Conservation (phyloP, 139 green algal species). For the Diplosphaera chodatii region DNA sequence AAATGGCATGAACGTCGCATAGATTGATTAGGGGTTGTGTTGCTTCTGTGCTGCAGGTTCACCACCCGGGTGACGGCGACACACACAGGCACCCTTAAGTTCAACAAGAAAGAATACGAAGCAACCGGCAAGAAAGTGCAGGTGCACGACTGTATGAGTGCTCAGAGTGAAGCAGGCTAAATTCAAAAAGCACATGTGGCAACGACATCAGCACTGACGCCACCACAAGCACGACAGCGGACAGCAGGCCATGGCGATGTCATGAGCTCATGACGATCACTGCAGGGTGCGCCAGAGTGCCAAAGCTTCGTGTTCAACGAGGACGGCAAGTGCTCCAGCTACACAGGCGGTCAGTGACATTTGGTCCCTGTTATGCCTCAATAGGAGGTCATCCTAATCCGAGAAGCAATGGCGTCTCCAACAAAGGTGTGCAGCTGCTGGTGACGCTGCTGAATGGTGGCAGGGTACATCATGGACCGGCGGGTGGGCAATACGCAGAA, state of each 20-base stretch:
- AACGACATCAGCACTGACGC: too few species aligned
- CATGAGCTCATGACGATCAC: too few species aligned
- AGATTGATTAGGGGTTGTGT: too few species aligned
- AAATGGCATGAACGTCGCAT: too few species aligned
- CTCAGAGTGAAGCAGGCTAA: too few species aligned
- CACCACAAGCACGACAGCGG: not conserved
- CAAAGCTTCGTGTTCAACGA: conserved; percentile 55
- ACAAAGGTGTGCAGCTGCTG: too few species aligned
- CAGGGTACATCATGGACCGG: conserved; percentile 35
- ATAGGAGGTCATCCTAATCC: too few species aligned
- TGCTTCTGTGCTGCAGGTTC: conserved; percentile 31
- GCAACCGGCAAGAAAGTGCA: conserved; percentile 30
- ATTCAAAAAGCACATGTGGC: too few species aligned
- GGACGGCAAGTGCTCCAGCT: conserved; percentile 43
- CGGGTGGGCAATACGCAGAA: conserved; percentile 57
- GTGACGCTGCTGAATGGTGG: too few species aligned
- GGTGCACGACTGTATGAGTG: not conserved
- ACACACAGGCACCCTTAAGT: conserved; percentile 46
- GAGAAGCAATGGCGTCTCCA: too few species aligned
- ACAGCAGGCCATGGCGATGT: not conserved
- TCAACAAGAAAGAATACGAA: conserved; percentile 26
- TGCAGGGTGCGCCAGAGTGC: conserved; percentile 41
- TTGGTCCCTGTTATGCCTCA: too few species aligned
- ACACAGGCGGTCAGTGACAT: conserved; percentile 57
- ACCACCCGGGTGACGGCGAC: conserved; percentile 38